A percentile compares a stretch with the other conserved stretches of the same genome.
phyloP scores from a whole-genome alignment of 2,329 filamentous ascomycete species.

The Sphaerostilbella broomeana region DNA sequence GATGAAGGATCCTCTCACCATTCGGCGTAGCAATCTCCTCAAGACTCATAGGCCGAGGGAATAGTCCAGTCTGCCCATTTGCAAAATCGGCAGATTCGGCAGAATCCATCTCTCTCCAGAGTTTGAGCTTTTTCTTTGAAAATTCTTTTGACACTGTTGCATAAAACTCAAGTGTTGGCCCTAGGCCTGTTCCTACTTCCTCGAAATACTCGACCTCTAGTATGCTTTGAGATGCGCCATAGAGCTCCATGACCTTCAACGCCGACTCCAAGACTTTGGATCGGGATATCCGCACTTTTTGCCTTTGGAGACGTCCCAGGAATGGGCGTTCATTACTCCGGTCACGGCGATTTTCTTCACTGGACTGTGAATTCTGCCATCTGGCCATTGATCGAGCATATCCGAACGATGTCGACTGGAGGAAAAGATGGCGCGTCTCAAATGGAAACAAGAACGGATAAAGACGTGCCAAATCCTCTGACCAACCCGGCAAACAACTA shows the following conservation, averaged over 20 bases:
- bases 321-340: constrained; percentile 87
- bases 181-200: constrained; percentile 92
- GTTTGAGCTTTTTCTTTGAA: constrained; percentile 90
- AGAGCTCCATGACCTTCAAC: constrained; percentile 97
- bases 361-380: constrained; percentile 87
- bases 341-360: constrained; percentile 74
- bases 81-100: constrained; percentile 71
- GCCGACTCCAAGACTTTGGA: constrained; percentile 94
- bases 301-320: constrained; percentile 82
- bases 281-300: constrained; percentile 96
- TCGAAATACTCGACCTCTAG: constrained; percentile 98
- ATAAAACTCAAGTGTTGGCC: constrained; percentile 95
- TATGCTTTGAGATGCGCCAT: constrained; percentile 92
- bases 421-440: constrained; percentile 90
- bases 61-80: constrained; percentile 76
- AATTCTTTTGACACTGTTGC: constrained; percentile 96
- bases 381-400: constrained; percentile 95
- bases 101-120: constrained; percentile 89
- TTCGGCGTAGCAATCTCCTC: constrained; percentile 67
- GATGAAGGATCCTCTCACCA: constrained; percentile 78
- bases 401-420: constrained; percentile 96
- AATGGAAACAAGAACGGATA: constrained; percentile 98
- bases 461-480: constrained; percentile 83
- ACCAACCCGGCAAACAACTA: constrained; percentile 92
- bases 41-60: constrained; percentile 82